Conservation (phyloP, 2,329 filamentous ascomycete species). For the Chrysoporthe cubensis region DNA sequence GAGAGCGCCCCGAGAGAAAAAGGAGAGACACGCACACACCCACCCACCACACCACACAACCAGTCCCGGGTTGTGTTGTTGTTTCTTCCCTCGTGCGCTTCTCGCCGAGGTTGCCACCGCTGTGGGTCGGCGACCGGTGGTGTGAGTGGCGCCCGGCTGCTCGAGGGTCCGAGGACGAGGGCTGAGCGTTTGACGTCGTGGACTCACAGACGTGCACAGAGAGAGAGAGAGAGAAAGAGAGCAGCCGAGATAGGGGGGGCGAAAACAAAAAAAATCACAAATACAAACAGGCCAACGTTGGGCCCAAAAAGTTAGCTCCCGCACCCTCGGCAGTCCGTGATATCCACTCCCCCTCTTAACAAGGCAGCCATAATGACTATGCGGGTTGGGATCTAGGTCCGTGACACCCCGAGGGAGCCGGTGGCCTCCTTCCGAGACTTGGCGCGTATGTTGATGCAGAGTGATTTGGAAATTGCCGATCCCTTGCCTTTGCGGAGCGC, state of each 20-base stretch:
- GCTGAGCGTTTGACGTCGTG: conserved; percentile 7
- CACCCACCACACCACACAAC: no score
- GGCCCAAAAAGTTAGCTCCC: no score
- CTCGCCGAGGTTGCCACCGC: neutral
- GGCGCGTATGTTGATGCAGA: no score
- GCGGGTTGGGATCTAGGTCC: no score
- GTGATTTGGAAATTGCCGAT: neutral
- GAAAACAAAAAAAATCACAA: no score
- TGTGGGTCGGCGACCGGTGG: conserved; percentile 1
- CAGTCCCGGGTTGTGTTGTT: neutral
- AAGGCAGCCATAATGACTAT: no score
- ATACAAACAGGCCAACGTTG: no score
- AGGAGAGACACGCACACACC: no score
- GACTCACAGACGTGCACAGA: neutral
- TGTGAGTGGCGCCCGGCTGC: conserved; percentile 4
- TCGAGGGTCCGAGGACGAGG: conserved; percentile 8
- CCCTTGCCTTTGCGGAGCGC: neutral
- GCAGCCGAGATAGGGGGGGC: neutral
- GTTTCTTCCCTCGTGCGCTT: neutral
- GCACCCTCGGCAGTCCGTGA: no score
- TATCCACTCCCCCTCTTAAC: no score
- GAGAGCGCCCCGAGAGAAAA: neutral
- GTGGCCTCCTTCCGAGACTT: no score
- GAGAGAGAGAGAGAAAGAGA: neutral
- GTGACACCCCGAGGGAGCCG: no score